These are phyloP conservation scores for Fraxinus platypoda DNA, from an alignment of 305 asterid genomes.

Conservation along the genomic window DNA sequence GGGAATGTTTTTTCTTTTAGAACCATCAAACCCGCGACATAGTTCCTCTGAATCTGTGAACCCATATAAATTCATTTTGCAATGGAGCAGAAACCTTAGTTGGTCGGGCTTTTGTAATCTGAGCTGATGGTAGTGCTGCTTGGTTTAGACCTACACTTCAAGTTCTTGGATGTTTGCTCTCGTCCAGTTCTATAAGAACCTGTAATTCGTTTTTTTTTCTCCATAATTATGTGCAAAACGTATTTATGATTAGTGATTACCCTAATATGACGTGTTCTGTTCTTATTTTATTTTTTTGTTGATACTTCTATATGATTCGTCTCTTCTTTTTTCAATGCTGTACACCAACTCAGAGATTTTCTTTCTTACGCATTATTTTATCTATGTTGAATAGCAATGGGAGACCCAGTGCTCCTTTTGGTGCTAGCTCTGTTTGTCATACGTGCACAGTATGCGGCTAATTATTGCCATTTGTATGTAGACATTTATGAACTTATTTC, in stretches of 20 bases:
- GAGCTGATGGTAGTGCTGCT: not conserved
- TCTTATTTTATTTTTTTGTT: not conserved
- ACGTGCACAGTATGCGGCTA: not conserved
- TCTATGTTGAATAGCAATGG: not conserved
- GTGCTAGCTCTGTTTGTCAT: not conserved
- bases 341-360: not conserved
- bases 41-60: not conserved
- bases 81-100: not conserved
- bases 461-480: not conserved
- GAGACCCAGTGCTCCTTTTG: slow-evolving; percentile 11
- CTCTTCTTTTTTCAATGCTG: not conserved
- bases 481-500: not conserved
- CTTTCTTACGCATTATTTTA: not conserved
- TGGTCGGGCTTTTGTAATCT: not conserved
- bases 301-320: not conserved
- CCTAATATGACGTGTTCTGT: not conserved
- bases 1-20: not conserved
- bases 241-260: not conserved
- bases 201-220: not conserved
- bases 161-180: not conserved
- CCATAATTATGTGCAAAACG: not conserved
- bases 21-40: not conserved
- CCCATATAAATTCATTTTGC: not conserved
- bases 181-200: not conserved
- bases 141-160: not conserved